These are phyloP conservation scores for Aspergillus sp. DNA, from an alignment of 2,329 filamentous ascomycete genomes.

Conservation along the genomic window DNA sequence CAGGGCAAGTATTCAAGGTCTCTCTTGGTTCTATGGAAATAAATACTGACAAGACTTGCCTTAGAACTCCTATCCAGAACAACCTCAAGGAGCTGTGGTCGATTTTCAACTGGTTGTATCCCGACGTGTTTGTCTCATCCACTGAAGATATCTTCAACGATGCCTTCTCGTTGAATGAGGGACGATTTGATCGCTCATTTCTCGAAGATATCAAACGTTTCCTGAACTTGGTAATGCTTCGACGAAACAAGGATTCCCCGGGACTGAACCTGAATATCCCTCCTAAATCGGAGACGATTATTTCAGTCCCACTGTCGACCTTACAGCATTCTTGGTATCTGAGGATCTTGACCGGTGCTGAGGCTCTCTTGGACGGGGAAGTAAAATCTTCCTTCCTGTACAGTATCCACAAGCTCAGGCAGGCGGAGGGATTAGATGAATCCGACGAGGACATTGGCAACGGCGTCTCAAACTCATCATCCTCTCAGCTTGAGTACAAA, in stretches of 20 bases:
- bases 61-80: constrained; percentile 57
- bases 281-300: constrained; percentile 56
- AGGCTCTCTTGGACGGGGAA: not conserved
- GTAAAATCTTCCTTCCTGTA: not conserved
- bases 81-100: constrained; percentile 60
- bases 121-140: constrained; percentile 55
- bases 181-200: constrained; percentile 53
- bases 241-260: constrained; percentile 57
- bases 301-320: constrained; percentile 59
- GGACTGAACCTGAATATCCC: constrained; percentile 56
- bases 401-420: not conserved
- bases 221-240: constrained; percentile 59
- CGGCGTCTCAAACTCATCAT: not conserved
- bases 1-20: constrained; percentile 31
- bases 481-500: not conserved
- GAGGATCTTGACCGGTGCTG: constrained; percentile 52
- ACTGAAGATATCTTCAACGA: constrained; percentile 54
- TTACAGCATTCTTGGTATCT: constrained; percentile 61
- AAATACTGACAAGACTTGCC: not conserved
- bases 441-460: not conserved
- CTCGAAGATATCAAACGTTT: constrained; percentile 54
- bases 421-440: not conserved
- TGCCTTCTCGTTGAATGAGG: constrained; percentile 57
- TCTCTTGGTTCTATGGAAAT: not conserved
- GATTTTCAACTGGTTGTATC: constrained; percentile 57